A percentile compares a stretch with the other conserved stretches of the same genome.
phyloP scores from a whole-genome alignment of 1,284 basidiomycete genomes.

The Leccinum fuscescens region DNA sequence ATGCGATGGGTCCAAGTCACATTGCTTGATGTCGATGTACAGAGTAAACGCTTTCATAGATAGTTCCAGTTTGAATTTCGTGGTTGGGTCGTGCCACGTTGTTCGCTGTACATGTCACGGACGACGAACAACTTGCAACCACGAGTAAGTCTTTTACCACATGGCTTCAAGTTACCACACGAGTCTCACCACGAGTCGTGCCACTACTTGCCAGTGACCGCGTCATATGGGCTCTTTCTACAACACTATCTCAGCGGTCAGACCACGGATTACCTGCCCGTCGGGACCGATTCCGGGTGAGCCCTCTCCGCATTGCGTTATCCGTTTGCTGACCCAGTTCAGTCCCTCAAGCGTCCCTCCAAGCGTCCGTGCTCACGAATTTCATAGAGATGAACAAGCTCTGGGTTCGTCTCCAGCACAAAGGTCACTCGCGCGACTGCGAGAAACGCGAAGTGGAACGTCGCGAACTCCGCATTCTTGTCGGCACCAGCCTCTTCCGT shows the following conservation, averaged over 20 bases:
- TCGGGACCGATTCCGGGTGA: conserved; percentile 79
- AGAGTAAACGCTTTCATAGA: too few relatives aligned
- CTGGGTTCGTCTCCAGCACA: conserved; percentile 95
- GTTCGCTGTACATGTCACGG: too few relatives aligned
- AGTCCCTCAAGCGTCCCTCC: too few relatives aligned
- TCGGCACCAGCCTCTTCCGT: conserved; percentile 86
- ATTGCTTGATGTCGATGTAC: too few relatives aligned
- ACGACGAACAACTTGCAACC: too few relatives aligned
- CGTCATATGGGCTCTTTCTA: conserved; percentile 92
- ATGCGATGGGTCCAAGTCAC: too few relatives aligned
- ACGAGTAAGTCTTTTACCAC: too few relatives aligned
- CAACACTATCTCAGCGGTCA: conserved; percentile 95
- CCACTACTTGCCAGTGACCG: too few relatives aligned
- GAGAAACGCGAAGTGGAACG: conserved; percentile 60
- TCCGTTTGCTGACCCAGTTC: not conserved
- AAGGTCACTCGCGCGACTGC: conserved; percentile 58
- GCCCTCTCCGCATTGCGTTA: conserved; percentile 25
- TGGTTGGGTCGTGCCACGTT: too few relatives aligned
- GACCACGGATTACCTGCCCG: conserved; percentile 86
- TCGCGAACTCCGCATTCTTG: conserved; percentile 87
- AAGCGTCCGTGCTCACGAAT: conserved; percentile 93
- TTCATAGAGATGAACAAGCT: conserved; percentile 99
- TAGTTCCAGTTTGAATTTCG: too few relatives aligned
- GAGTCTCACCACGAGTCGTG: too few relatives aligned
- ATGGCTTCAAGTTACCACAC: too few relatives aligned